Conservation (phyloP, 139 green algal genomes). For the Tetradesmus lagerheimii region DNA sequence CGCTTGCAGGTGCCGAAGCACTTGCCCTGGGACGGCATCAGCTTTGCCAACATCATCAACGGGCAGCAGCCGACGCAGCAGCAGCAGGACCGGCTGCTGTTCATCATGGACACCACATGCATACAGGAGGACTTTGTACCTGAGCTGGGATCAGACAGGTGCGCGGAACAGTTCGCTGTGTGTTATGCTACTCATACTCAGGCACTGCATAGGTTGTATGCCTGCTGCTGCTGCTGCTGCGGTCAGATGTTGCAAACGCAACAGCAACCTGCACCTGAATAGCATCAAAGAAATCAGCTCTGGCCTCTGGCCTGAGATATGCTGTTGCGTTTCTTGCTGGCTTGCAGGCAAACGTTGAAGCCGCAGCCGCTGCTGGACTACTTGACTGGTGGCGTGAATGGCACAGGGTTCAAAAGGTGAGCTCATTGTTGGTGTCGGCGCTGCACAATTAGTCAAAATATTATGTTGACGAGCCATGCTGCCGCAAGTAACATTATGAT, state of each 20-base stretch:
- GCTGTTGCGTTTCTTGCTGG: not conserved
- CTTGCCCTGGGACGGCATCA: not conserved
- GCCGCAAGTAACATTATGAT: no score
- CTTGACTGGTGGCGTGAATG: not conserved
- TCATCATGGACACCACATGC: constrained; percentile 9
- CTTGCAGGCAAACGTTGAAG: not conserved
- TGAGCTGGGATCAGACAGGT: not conserved
- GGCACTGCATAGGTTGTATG: no score
- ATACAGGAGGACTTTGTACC: constrained; percentile 19
- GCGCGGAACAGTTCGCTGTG: no score
- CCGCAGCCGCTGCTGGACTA: constrained; percentile 37
- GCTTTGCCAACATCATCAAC: constrained; percentile 16
- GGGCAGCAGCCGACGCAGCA: not conserved
- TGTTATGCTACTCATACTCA: no score
- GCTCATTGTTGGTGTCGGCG: no score
- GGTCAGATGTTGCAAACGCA: no score
- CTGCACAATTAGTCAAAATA: no score
- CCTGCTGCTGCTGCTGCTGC: no score
- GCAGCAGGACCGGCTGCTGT: constrained; percentile 22
- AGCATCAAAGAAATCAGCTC: no score
- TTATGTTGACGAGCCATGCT: no score
- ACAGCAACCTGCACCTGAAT: no score
- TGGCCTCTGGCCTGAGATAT: no score
- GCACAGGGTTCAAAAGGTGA: constrained; percentile 1
- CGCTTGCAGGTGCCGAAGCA: not conserved